Evolutionary conservation across 2,329 filamentous ascomycete species (phyloP).

Genomic region (Penicillium decumbens): DNA sequence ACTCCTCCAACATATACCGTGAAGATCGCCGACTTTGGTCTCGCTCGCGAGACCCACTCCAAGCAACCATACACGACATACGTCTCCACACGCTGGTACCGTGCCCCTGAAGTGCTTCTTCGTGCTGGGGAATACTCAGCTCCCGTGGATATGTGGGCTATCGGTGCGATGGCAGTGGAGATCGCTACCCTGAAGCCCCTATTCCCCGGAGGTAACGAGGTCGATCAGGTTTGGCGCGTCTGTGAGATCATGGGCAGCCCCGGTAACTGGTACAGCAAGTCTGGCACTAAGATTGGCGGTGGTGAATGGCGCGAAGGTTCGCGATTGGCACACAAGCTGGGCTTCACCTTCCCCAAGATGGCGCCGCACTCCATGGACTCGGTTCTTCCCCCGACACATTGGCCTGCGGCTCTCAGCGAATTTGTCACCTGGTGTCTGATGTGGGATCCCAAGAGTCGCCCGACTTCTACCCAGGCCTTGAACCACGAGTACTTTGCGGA

Average conservation of each 20-base stretch:
- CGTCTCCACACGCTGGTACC: slow-evolving; percentile 94
- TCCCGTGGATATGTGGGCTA: slow-evolving; percentile 96
- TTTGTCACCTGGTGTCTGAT: slow-evolving; percentile 99
- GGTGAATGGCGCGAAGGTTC: slow-evolving; percentile 97
- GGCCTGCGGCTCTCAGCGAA: slow-evolving; percentile 79
- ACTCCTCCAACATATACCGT: slow-evolving; percentile 92
- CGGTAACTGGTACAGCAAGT: slow-evolving; percentile 95
- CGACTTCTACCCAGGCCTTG: slow-evolving; percentile 89
- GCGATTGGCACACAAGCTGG: slow-evolving; percentile 86
- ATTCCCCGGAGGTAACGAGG: slow-evolving; percentile 96
- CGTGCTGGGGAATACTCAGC: slow-evolving; percentile 95
- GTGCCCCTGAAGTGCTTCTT: slow-evolving; percentile 86
- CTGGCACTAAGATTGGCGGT: slow-evolving; percentile 78
- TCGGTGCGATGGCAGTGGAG: slow-evolving; percentile 97
- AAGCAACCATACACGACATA: slow-evolving; percentile 97
- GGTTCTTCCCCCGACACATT: slow-evolving; percentile 82
- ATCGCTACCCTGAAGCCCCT: slow-evolving; percentile 93
- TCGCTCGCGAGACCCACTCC: slow-evolving; percentile 95
- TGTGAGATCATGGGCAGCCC: slow-evolving; percentile 99
- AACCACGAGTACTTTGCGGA: slow-evolving; percentile 93
- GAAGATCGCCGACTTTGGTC: slow-evolving; percentile 96
- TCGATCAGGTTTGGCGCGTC: slow-evolving; percentile 97
- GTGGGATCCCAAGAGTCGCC: slow-evolving; percentile 93
- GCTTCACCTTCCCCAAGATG: slow-evolving; percentile 99
- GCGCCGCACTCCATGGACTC: slow-evolving; percentile 95